Conservation (phyloP, 2,329 filamentous ascomycete genomes). For the Dothideomycetes sp. region DNA sequence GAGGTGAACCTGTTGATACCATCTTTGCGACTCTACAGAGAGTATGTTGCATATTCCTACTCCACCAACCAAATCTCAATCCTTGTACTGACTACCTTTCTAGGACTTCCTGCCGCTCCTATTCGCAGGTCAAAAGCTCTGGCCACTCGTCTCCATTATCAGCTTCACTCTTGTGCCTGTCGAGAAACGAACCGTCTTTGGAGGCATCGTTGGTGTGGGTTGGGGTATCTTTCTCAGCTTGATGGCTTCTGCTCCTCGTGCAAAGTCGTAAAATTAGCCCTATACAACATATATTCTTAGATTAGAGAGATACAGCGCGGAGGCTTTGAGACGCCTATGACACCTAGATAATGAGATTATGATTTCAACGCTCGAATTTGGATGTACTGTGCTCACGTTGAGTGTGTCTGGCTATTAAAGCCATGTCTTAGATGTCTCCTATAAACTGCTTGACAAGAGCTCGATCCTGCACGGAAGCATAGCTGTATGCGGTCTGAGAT, state of each 20-base stretch:
- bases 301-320: too few species aligned
- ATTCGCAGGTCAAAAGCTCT: conserved; percentile 61
- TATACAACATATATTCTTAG: too few species aligned
- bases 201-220: conserved; percentile 59
- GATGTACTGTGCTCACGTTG: too few species aligned
- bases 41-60: neutral
- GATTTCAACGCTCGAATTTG: too few species aligned
- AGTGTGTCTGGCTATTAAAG: too few species aligned
- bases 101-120: conserved; percentile 43
- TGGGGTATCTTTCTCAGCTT: conserved; percentile 72
- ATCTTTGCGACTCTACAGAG: conserved; percentile 8
- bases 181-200: conserved; percentile 59
- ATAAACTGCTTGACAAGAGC: too few species aligned
- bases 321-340: neutral
- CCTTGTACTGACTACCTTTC: conserved; percentile 19
- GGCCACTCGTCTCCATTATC: conserved; percentile 60
- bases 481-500: too few species aligned
- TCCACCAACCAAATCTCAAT: too few species aligned
- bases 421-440: too few species aligned
- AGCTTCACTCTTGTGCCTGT: conserved; percentile 67
- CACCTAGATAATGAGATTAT: conserved; percentile 1
- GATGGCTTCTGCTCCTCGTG: too few species aligned
- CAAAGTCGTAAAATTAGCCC: too few species aligned
- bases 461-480: too few species aligned
- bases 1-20: conserved; percentile 22